A percentile compares a stretch with the other conserved stretches of the same genome.
These are phyloP conservation scores for Mycena crocata DNA, from an alignment of 768 basidiomycete genomes.

Conservation along the genomic window DNA sequence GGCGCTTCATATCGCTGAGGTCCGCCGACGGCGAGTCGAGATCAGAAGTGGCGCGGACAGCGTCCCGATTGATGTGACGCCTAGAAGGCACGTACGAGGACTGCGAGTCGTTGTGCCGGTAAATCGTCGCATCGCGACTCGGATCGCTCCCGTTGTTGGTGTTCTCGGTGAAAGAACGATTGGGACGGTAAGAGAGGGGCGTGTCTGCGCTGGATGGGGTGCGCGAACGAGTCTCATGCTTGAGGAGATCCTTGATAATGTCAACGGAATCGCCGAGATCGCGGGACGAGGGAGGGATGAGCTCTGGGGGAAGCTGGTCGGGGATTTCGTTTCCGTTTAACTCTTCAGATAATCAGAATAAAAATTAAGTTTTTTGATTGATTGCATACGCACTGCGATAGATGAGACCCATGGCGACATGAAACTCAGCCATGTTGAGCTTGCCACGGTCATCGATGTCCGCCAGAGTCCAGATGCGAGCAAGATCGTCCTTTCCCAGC, in stretches of 20 bases:
- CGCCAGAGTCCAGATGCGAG: slow-evolving; percentile 93
- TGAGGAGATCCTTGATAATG: slow-evolving; percentile 87
- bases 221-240: slow-evolving; percentile 84
- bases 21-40: slow-evolving; percentile 73
- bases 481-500: slow-evolving; percentile 87
- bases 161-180: slow-evolving; percentile 75
- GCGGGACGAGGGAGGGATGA: slow-evolving; percentile 90
- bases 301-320: slow-evolving; percentile 85
- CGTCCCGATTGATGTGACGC: slow-evolving; percentile 87
- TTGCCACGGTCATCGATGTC: slow-evolving; percentile 96
- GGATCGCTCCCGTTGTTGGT: slow-evolving; percentile 62
- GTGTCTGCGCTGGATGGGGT: slow-evolving; percentile 65
- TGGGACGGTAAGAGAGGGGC: slow-evolving; percentile 71
- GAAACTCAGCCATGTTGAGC: slow-evolving; percentile 95
- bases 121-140: slow-evolving; percentile 89
- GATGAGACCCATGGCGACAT: slow-evolving; percentile 98
- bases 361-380: background rate
- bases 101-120: slow-evolving; percentile 80
- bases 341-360: slow-evolving; percentile 56
- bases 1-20: slow-evolving; percentile 87
- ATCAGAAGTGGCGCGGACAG: slow-evolving; percentile 81
- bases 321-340: slow-evolving; percentile 95
- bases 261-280: slow-evolving; percentile 92
- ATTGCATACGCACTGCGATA: slow-evolving; percentile 86
- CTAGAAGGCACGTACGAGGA: slow-evolving; percentile 82